Percentiles rank a stretch among this genome's conserved stretches.
These are phyloP conservation scores for Dacryopinax spathularia DNA, from an alignment of 768 basidiomycete genomes.

Conservation along the genomic window DNA sequence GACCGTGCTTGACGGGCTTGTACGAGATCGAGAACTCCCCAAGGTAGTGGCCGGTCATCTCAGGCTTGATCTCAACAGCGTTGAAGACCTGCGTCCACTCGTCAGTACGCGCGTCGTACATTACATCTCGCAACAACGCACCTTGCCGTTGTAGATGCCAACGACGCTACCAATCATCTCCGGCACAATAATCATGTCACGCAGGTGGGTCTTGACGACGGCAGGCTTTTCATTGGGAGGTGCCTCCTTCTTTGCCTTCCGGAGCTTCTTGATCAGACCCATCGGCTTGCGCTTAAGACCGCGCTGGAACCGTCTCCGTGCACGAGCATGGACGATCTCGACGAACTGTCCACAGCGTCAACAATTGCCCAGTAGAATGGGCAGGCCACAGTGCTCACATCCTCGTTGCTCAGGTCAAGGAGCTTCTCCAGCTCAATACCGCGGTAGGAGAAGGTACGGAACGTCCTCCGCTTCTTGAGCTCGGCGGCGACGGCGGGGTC, in stretches of 20 bases:
- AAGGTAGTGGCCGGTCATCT: slow-evolving; percentile 99
- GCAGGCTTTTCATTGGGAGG: slow-evolving; percentile 97
- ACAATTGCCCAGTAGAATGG: slow-evolving; percentile 3
- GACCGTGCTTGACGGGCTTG: slow-evolving; percentile 98
- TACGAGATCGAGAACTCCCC: slow-evolving; percentile 95
- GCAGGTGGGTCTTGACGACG: slow-evolving; percentile 96
- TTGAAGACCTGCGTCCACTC: slow-evolving; percentile 54
- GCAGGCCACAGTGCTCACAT: slow-evolving; percentile 37
- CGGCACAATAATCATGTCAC: slow-evolving; percentile 99
- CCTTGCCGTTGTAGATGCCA: slow-evolving; percentile 98
- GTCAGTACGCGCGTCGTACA: background rate
- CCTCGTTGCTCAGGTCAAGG: slow-evolving; percentile 89
- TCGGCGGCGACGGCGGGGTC: slow-evolving; percentile 90
- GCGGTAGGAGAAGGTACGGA: slow-evolving; percentile 98
- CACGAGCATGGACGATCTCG: slow-evolving; percentile 90
- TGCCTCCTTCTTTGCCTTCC: slow-evolving; percentile 99
- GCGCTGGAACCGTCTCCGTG: slow-evolving; percentile 95
- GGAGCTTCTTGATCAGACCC: slow-evolving; percentile 98
- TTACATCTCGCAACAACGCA: slow-evolving; percentile 22
- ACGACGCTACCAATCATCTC: slow-evolving; percentile 99
- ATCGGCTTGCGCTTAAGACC: slow-evolving; percentile 97
- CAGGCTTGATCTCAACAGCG: slow-evolving; percentile 97
- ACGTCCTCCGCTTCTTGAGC: slow-evolving; percentile 96
- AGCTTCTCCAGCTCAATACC: slow-evolving; percentile 97
- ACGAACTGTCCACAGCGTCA: slow-evolving; percentile 4